Conservation (phyloP, 371 early-diverging fungal species). For the Actinomucor elegans region DNA sequence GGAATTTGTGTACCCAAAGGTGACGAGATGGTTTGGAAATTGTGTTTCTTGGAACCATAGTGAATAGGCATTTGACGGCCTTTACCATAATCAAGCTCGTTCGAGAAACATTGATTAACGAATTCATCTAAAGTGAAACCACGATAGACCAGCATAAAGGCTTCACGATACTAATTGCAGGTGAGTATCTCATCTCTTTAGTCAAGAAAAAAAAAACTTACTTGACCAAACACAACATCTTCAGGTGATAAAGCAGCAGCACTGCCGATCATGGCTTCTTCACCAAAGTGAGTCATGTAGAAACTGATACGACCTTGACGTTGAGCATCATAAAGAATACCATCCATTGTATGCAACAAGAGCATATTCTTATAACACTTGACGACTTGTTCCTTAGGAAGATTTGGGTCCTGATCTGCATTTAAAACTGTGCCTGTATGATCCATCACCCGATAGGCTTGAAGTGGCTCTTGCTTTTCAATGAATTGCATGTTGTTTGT, state of each 20-base stretch:
- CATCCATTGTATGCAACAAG: slow-evolving; percentile 87
- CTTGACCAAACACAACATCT: slow-evolving; percentile 92
- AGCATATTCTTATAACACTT: slow-evolving; percentile 92
- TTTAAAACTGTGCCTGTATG: slow-evolving; percentile 78
- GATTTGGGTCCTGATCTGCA: slow-evolving; percentile 72
- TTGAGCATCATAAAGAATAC: slow-evolving; percentile 96
- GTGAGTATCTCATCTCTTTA: not conserved
- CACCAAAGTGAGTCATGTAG: slow-evolving; percentile 98
- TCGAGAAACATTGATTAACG: slow-evolving; percentile 96
- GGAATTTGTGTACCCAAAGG: slow-evolving; percentile 97
- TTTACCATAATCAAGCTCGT: slow-evolving; percentile 87
- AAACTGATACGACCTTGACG: slow-evolving; percentile 97
- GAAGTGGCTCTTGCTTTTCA: slow-evolving; percentile 58
- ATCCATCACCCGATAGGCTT: slow-evolving; percentile 94
- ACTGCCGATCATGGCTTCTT: slow-evolving; percentile 93
- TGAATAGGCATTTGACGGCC: slow-evolving; percentile 99
- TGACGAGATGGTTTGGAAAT: slow-evolving; percentile 97
- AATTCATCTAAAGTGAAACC: slow-evolving; percentile 92
- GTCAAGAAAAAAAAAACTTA: slow-evolving; percentile 24
- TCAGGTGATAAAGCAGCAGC: slow-evolving; percentile 85
- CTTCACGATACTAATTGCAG: slow-evolving; percentile 87
- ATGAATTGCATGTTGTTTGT: slow-evolving; percentile 43
- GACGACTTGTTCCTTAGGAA: slow-evolving; percentile 71
- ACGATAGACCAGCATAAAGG: slow-evolving; percentile 89
- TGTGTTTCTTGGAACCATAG: slow-evolving; percentile 82